phyloP scores from a whole-genome alignment of 78 protist species.

The Guillardia theta region DNA sequence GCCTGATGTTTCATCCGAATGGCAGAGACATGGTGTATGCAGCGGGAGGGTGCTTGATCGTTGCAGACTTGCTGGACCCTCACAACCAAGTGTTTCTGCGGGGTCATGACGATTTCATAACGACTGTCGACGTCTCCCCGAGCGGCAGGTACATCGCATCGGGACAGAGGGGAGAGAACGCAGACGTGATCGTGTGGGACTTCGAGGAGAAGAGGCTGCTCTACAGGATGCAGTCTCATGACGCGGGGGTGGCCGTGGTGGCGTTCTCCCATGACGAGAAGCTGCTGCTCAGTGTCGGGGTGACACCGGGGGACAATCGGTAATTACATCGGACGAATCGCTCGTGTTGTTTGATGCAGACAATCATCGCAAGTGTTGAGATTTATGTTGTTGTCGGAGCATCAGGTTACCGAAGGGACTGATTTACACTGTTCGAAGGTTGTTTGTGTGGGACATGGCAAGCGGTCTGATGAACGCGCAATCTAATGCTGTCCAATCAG shows the following conservation, averaged over 20 bases:
- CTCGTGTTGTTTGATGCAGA: no score
- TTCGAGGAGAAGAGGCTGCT: neutral
- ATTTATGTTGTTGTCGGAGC: no score
- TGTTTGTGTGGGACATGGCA: slow-evolving; percentile 10
- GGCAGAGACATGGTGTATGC: slow-evolving; percentile 43
- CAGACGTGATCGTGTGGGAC: slow-evolving; percentile 68
- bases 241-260: slow-evolving; percentile 41
- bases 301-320: neutral
- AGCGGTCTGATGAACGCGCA: slow-evolving; percentile 1
- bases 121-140: neutral
- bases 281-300: slow-evolving; percentile 17
- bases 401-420: no score
- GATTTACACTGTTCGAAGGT: no score
- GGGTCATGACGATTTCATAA: slow-evolving; percentile 37
- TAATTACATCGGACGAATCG: no score
- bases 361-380: no score
- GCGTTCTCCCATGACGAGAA: slow-evolving; percentile 47
- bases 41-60: slow-evolving; percentile 42
- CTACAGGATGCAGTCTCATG: slow-evolving; percentile 49
- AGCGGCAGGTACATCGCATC: neutral
- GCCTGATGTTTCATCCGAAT: slow-evolving; percentile 27
- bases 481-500: neutral
- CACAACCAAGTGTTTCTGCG: slow-evolving; percentile 55
- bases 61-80: slow-evolving; percentile 42
- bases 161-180: slow-evolving; percentile 44